phyloP scores from a whole-genome alignment of 2,329 filamentous ascomycete species.

The Rutstroemia sp. region DNA sequence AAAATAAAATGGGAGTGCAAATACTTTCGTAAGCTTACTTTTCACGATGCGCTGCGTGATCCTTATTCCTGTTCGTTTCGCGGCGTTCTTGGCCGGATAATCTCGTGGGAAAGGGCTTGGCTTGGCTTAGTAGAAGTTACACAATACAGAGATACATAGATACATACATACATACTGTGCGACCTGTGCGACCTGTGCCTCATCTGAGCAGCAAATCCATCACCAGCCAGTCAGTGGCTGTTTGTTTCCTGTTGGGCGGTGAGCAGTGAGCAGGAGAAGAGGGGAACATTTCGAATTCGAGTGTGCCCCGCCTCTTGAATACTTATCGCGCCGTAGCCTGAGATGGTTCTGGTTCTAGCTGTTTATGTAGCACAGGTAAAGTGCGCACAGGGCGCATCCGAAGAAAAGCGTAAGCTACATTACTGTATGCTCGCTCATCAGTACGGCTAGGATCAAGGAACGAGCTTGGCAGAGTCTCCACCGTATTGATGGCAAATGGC shows the following conservation, averaged over 20 bases:
- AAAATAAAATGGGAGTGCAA: not conserved
- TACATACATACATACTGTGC: too few species aligned
- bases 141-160: too few species aligned
- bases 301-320: not conserved
- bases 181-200: too few species aligned
- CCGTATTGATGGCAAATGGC: not conserved
- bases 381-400: conserved; percentile 4
- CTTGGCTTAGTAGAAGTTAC: too few species aligned
- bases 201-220: too few species aligned
- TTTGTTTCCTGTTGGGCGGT: too few species aligned
- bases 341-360: too few species aligned
- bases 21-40: conserved; percentile 4
- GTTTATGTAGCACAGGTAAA: not conserved
- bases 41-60: not conserved
- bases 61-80: not conserved
- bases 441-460: not conserved
- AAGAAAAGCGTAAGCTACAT: not conserved
- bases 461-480: not conserved
- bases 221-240: too few species aligned
- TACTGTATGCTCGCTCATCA: not conserved
- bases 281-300: too few species aligned
- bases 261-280: too few species aligned
- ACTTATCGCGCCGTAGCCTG: conserved; percentile 1
- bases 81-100: not conserved
- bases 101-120: too few species aligned